Evolutionary conservation across 2,329 filamentous ascomycete species (phyloP).

Genomic region (Triangularia verruculosa): DNA sequence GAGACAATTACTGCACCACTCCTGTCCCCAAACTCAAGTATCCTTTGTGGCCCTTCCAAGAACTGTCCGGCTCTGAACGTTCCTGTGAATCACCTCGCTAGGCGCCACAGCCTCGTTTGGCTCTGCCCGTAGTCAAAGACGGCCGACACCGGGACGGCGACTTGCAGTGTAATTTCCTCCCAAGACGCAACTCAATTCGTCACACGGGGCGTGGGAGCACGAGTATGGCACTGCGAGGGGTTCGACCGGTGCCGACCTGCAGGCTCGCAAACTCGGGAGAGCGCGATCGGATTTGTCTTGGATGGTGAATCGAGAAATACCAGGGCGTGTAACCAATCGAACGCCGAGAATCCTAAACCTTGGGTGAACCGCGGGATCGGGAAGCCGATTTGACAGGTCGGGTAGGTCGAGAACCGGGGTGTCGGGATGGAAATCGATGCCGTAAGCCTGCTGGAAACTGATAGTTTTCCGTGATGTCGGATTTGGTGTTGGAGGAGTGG

Average conservation of each 20-base stretch:
- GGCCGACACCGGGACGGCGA: neutral
- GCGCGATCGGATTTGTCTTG: neutral
- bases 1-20: conserved; percentile 1
- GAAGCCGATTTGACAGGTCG: neutral
- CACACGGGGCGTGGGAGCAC: neutral
- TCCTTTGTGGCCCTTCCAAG: too few relatives aligned
- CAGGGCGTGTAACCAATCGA: conserved; percentile 8
- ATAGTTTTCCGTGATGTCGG: neutral
- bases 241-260: neutral
- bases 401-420: neutral
- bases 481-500: neutral
- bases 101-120: neutral
- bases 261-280: neutral
- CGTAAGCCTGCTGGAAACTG: neutral
- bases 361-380: neutral
- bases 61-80: neutral
- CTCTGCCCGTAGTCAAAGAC: neutral
- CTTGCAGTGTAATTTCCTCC: neutral
- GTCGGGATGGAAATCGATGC: neutral
- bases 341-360: conserved; percentile 1
- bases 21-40: neutral
- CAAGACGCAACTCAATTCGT: neutral
- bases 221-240: neutral
- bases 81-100: neutral
- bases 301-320: neutral